Evolutionary conservation across 164 flowering plant species (phyloP).

Genomic region (Tetracentron sinense): DNA sequence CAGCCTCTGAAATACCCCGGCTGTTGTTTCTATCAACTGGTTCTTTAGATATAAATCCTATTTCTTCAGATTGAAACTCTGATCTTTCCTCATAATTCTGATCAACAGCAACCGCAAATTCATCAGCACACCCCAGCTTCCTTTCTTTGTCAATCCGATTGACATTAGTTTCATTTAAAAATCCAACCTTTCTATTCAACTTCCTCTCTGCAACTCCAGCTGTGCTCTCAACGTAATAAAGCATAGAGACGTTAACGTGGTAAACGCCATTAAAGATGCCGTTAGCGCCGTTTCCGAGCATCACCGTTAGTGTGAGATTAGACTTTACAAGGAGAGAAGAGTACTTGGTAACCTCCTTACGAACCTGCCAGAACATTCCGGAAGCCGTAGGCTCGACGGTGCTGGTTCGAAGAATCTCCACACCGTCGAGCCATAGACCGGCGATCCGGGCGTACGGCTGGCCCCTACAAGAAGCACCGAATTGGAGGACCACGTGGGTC

Average conservation of each 20-base stretch:
- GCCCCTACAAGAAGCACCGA: constrained; percentile 43
- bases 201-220: background rate
- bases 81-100: background rate
- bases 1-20: background rate
- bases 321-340: constrained; percentile 42
- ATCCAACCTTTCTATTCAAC: constrained; percentile 10
- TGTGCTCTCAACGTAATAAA: constrained; percentile 30
- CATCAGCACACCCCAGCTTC: background rate
- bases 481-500: constrained; percentile 49
- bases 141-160: background rate
- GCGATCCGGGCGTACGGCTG: constrained; percentile 82
- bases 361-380: constrained; percentile 73
- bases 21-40: background rate
- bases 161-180: background rate
- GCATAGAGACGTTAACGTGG: constrained; percentile 44
- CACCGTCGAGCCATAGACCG: constrained; percentile 78
- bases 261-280: constrained; percentile 63
- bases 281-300: constrained; percentile 80
- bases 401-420: constrained; percentile 82
- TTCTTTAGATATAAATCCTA: background rate
- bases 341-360: constrained; percentile 75
- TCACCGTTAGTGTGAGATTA: constrained; percentile 48
- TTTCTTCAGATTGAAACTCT: background rate
- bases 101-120: background rate
- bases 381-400: constrained; percentile 71